Evolutionary conservation across 805 yeast species (phyloP), one percentile per base, ranked within the genome.

Genomic region (Candida maris): DNA sequence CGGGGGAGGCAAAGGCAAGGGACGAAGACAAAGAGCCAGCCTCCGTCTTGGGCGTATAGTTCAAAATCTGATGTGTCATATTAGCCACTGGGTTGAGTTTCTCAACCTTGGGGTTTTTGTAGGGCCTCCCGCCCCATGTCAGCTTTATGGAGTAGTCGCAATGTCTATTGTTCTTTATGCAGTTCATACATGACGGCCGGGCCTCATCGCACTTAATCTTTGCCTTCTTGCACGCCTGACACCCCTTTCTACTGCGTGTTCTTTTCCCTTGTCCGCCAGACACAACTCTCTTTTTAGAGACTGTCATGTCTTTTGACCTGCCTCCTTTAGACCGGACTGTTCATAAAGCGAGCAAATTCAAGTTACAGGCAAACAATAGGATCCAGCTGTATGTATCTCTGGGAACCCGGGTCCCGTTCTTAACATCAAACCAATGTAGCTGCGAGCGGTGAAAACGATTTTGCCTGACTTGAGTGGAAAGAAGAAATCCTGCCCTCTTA

Each of bases 121-220:
- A 73, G 0, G 85, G 85, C 32, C 88, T 58, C 0, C 89, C 89
- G 14, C 86, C 88, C 91, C 91, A 84, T 0, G 77, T 71, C 21
- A 83, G 61, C 42, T 70, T 73, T 7, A 83, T 48, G 4, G 79
- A 64, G 46, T 83, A 84, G 50, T 81, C 88, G 57, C 93, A 83
- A 1, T 47, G 41, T 12, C 59, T 56, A 1, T 60, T 57, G 2
- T 69, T 57, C 42, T 72, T 76, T 1, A 51, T 27, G 52, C 94
- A 84, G 39, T 71, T 67, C 1, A 70, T 48, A 49, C 94, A 84
- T 0, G 50, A 41, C 0, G 93, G 93, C 50, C 78, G 79, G 14
- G 35, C 43, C 53, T 83, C 91, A 47, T 79, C 81, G 51, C 94
- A 84, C 56, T 84, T 82, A 23, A 78, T 70, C 52, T 79, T 81